Percentiles rank a stretch among this genome's conserved stretches.
phyloP scores from a whole-genome alignment of 306 rosid species.

The Pueraria montana region DNA sequence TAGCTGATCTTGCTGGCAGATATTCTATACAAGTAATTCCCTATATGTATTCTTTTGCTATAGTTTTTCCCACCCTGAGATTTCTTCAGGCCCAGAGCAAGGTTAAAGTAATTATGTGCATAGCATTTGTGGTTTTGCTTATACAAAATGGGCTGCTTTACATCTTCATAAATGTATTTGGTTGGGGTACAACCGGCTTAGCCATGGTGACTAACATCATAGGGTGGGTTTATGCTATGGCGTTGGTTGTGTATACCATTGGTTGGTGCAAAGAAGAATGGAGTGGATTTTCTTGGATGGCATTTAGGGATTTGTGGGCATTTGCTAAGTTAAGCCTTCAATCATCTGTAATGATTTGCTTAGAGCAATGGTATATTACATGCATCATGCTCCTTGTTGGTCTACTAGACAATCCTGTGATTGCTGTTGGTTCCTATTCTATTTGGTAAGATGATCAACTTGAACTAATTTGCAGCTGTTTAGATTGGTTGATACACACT shows the following conservation, averaged over 20 bases:
- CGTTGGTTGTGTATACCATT: slow-evolving; percentile 56
- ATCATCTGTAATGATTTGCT: slow-evolving; percentile 59
- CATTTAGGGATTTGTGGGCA: slow-evolving; percentile 73
- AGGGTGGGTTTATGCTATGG: slow-evolving; percentile 58
- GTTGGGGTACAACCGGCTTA: slow-evolving; percentile 66
- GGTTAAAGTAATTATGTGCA: slow-evolving; percentile 65
- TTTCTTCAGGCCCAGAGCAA: slow-evolving; percentile 84
- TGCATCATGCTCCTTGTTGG: slow-evolving; percentile 57
- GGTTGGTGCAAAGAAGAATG: slow-evolving; percentile 84
- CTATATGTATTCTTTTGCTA: slow-evolving; percentile 63
- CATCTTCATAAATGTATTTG: slow-evolving; percentile 58
- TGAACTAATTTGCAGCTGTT: background rate
- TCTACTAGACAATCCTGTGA: slow-evolving; percentile 51
- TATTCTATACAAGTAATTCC: slow-evolving; percentile 65
- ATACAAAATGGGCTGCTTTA: slow-evolving; percentile 54
- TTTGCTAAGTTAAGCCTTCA: slow-evolving; percentile 69
- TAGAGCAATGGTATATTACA: slow-evolving; percentile 58
- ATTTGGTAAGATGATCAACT: slow-evolving; percentile 69
- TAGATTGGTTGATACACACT: background rate
- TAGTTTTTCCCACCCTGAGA: slow-evolving; percentile 61
- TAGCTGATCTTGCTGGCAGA: slow-evolving; percentile 69
- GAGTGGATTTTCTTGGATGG: slow-evolving; percentile 72
- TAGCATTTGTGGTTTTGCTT: slow-evolving; percentile 53
- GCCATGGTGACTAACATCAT: slow-evolving; percentile 66
- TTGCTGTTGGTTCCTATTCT: slow-evolving; percentile 64